These are phyloP conservation scores for Pleurotus citrinopileatus DNA, from an alignment of 768 basidiomycete species.

Conservation along the genomic window DNA sequence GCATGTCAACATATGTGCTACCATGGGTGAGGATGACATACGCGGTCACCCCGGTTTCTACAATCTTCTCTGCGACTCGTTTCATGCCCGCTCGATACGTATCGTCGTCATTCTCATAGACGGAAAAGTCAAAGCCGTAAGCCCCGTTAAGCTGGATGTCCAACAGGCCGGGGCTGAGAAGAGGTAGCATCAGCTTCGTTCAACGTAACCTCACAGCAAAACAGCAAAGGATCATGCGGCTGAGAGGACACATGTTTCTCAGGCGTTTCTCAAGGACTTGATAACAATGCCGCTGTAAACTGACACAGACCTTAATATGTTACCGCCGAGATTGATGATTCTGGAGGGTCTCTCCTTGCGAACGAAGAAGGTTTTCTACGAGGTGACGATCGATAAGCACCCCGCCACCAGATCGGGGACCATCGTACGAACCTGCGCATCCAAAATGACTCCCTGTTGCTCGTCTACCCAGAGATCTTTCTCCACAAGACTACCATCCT, in stretches of 20 bases:
- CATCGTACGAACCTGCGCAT: slow-evolving; percentile 58
- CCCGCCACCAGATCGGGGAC: not conserved
- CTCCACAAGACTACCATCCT: slow-evolving; percentile 73
- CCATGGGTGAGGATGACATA: slow-evolving; percentile 34
- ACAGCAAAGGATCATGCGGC: not conserved
- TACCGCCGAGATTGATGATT: slow-evolving; percentile 69
- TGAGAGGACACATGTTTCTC: not conserved
- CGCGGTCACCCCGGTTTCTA: slow-evolving; percentile 88
- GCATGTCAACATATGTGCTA: slow-evolving; percentile 16
- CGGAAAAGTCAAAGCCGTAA: slow-evolving; percentile 85
- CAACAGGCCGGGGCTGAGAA: slow-evolving; percentile 72
- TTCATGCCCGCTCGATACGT: slow-evolving; percentile 67
- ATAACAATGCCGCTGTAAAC: not conserved
- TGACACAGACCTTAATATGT: slow-evolving; percentile 62
- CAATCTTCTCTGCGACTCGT: slow-evolving; percentile 69
- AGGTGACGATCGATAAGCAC: slow-evolving; percentile 13
- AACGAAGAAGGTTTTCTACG: slow-evolving; percentile 65
- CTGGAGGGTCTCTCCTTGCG: slow-evolving; percentile 58
- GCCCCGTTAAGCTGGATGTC: slow-evolving; percentile 92
- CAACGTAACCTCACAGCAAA: not conserved
- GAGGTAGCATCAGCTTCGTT: not conserved
- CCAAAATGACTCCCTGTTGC: slow-evolving; percentile 66
- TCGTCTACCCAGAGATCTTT: slow-evolving; percentile 85
- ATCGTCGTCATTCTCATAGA: slow-evolving; percentile 70
- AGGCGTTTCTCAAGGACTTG: not conserved